phyloP scores from a whole-genome alignment of 768 basidiomycete genomes.

The Chalciporus pseudorubinellus region DNA sequence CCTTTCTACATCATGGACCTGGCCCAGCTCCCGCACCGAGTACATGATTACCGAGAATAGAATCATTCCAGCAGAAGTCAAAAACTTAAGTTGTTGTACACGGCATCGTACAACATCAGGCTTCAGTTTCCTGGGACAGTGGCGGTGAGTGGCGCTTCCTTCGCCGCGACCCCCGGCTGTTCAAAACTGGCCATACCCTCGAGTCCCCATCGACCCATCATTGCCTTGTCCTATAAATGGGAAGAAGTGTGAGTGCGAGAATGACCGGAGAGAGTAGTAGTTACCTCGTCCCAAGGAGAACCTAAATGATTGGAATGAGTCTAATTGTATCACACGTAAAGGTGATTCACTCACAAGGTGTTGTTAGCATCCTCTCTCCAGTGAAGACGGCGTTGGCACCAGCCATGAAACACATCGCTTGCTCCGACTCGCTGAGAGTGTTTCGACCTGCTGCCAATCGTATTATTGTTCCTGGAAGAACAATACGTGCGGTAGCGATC shows the following conservation, averaged over 20 bases:
- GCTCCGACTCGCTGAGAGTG: constrained; percentile 84
- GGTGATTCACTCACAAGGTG: constrained; percentile 67
- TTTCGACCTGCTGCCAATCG: constrained; percentile 93
- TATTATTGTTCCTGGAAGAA: constrained; percentile 90
- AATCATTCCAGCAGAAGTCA: no score
- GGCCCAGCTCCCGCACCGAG: no score
- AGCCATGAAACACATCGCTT: constrained; percentile 98
- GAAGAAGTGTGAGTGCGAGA: background rate
- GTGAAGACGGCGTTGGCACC: constrained; percentile 98
- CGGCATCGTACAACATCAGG: background rate
- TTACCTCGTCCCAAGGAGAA: constrained; percentile 91
- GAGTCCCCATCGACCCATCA: constrained; percentile 93
- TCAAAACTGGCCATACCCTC: constrained; percentile 91
- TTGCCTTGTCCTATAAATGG: constrained; percentile 71
- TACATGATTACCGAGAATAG: no score
- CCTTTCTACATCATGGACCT: no score
- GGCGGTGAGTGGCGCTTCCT: constrained; percentile 39
- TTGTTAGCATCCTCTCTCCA: constrained; percentile 97
- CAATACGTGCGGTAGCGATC: constrained; percentile 91
- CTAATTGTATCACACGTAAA: background rate
- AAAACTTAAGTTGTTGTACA: background rate
- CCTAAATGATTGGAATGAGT: constrained; percentile 40
- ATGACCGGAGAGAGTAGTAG: constrained; percentile 7
- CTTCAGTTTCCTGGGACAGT: background rate
- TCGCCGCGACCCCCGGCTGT: constrained; percentile 56